phyloP scores from a whole-genome alignment of 2,329 filamentous ascomycete genomes.

The Diaporthe helianthi region DNA sequence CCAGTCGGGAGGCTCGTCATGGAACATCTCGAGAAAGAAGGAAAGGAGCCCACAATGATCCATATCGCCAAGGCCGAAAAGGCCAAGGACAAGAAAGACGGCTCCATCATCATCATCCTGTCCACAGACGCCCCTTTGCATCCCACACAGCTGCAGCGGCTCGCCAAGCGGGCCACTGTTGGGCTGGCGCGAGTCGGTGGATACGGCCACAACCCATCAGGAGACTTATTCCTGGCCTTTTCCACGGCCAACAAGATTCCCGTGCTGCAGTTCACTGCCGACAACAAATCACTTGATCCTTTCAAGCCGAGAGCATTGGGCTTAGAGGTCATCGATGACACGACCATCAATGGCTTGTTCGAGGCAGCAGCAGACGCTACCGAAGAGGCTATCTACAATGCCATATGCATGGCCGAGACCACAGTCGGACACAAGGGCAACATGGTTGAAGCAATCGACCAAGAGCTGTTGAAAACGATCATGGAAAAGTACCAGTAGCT shows the following conservation, averaged over 20 bases:
- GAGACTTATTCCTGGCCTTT: slow-evolving; percentile 72
- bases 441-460: slow-evolving; percentile 57
- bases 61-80: slow-evolving; percentile 40
- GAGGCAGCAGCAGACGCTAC: slow-evolving; percentile 67
- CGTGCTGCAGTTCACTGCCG: slow-evolving; percentile 49
- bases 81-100: slow-evolving; percentile 62
- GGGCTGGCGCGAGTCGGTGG: slow-evolving; percentile 67
- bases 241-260: slow-evolving; percentile 64
- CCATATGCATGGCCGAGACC: slow-evolving; percentile 65
- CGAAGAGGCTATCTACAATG: slow-evolving; percentile 72
- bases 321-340: slow-evolving; percentile 61
- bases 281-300: slow-evolving; percentile 46
- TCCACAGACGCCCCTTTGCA: slow-evolving; percentile 53
- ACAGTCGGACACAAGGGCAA: slow-evolving; percentile 61
- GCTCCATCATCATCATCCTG: slow-evolving; percentile 66
- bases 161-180: slow-evolving; percentile 55
- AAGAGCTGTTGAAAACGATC: slow-evolving; percentile 54
- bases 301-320: slow-evolving; percentile 46
- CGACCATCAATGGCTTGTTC: slow-evolving; percentile 67
- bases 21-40: slow-evolving; percentile 46
- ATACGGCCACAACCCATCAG: slow-evolving; percentile 66
- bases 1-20: slow-evolving; percentile 66
- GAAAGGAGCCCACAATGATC: slow-evolving; percentile 37
- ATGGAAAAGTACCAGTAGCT: slow-evolving; percentile 48
- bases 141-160: slow-evolving; percentile 46